A percentile compares a stretch with the other conserved stretches of the same genome.
Conservation (phyloP, 768 basidiomycete species). For the Gymnopilus junonius region DNA sequence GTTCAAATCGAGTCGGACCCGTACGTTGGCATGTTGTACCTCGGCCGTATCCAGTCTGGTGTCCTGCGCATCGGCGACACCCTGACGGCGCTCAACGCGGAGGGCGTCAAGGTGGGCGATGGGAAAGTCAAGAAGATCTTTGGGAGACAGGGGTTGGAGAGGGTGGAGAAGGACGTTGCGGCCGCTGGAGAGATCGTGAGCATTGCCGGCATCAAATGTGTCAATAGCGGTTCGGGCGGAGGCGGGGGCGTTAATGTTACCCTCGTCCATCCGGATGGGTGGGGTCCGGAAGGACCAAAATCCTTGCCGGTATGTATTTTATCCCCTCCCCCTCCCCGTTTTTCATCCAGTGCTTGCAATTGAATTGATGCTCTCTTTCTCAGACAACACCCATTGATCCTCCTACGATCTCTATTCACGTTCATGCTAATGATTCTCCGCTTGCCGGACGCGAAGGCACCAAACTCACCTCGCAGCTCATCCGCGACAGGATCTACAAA, state of each 20-base stretch:
- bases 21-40: conserved; percentile 53
- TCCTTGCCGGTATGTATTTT: conserved; percentile 42
- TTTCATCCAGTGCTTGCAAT: neutral
- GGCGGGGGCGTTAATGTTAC: conserved; percentile 52
- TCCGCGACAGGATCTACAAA: conserved; percentile 51
- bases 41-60: conserved; percentile 50
- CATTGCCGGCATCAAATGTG: conserved; percentile 47
- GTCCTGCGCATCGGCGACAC: conserved; percentile 42
- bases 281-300: conserved; percentile 43
- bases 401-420: conserved; percentile 51
- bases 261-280: conserved; percentile 47
- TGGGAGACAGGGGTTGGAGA: conserved; percentile 41
- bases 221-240: conserved; percentile 12
- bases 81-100: conserved; percentile 41
- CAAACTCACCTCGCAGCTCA: conserved; percentile 53
- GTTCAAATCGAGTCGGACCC: conserved; percentile 55
- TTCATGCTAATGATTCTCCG: conserved; percentile 53
- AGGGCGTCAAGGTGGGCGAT: conserved; percentile 51
- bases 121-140: conserved; percentile 54
- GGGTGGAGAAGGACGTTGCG: conserved; percentile 47
- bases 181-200: conserved; percentile 55
- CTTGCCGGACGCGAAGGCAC: conserved; percentile 49
- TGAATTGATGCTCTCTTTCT: conserved; percentile 12
- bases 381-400: conserved; percentile 54
- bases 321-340: neutral